Base-by-base conservation (phyloP, 2,329 filamentous ascomycete genomes). In the Ophiocordyceps camponoti-rufipedis region DNA sequence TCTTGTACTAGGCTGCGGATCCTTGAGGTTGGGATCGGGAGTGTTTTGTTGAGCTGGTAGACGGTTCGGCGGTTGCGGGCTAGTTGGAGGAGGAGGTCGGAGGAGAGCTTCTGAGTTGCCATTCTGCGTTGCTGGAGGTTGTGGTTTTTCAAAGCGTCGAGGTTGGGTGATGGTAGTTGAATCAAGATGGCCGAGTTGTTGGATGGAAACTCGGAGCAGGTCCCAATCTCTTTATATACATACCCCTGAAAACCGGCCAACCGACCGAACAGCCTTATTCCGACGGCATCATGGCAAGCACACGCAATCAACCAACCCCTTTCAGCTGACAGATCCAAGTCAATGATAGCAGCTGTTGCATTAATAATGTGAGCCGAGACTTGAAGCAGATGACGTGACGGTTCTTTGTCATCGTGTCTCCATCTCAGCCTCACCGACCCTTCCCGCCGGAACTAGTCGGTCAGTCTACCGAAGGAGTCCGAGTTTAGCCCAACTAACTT, bases 1-100 rank as follows among this genome's bases (percentile, higher is more conserved):
- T 75, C 61, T 60, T 70, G 66, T 60, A 79, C 72, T 57, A 88
- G 75, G 55, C 82, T 74, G 56, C 74, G 65, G 62, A 88, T 68
- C 56, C 73, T 69, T 46, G 65, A 61, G 53, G 71, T 69, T 33
- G 56, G 44, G 51, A 64, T 53, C 54, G 76, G 57, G 28, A 80
- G 69, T 49, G 74, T 64, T 65, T 81, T 80, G 68, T 68, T 73
- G 47, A 85, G 74, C 45, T 68, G 62, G 68, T 88, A 86, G 70
- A 72, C 65, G 58, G 75, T 73, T 63, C 83, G 81, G 59, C 84
- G 82, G 61, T 66, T 61, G 67, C 77, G 74, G 69, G 82, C 61
- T 58, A 77, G 72, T 50, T 79, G 68, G 60, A 85, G 62, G 66
- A 85, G 69, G 50, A 68, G 47, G 50, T 68, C 62, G 56, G 72